These are phyloP conservation scores for Diaporthe sp. DNA, from an alignment of 2,329 filamentous ascomycete genomes.

Conservation along the genomic window DNA sequence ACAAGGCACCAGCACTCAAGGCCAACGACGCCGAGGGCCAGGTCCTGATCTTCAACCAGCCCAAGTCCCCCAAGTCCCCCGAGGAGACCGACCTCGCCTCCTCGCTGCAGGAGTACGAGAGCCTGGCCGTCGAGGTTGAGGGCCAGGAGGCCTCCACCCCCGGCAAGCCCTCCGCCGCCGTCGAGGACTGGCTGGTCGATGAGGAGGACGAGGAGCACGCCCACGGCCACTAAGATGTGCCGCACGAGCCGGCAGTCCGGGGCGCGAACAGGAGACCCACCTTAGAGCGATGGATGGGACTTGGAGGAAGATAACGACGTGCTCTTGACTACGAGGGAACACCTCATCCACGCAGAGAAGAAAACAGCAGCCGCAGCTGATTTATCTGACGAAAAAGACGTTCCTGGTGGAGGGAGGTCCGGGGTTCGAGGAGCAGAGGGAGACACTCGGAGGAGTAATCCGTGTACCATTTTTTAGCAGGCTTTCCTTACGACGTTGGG, in stretches of 20 bases:
- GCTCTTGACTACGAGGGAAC: slow-evolving; percentile 10
- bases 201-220: slow-evolving; percentile 66
- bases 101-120: slow-evolving; percentile 94
- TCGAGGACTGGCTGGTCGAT: slow-evolving; percentile 85
- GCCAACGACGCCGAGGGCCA: slow-evolving; percentile 88
- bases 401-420: neutral
- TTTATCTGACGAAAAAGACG: slow-evolving; percentile 13
- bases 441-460: slow-evolving; percentile 44
- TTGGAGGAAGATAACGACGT: neutral
- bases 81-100: slow-evolving; percentile 94
- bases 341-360: slow-evolving; percentile 18
- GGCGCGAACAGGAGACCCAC: neutral
- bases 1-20: slow-evolving; percentile 89
- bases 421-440: slow-evolving; percentile 21
- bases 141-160: slow-evolving; percentile 76
- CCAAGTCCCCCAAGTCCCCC: slow-evolving; percentile 85
- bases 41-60: slow-evolving; percentile 86
- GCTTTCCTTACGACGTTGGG: slow-evolving; percentile 34
- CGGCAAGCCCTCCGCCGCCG: slow-evolving; percentile 66
- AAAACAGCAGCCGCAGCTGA: slow-evolving; percentile 19
- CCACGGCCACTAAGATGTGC: slow-evolving; percentile 58
- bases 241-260: slow-evolving; percentile 6
- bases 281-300: neutral
- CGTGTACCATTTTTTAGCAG: slow-evolving; percentile 51
- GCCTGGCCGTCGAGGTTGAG: slow-evolving; percentile 93